A percentile compares a stretch with the other conserved stretches of the same genome.
phyloP scores from a whole-genome alignment of 805 yeast species.

The Barnettozyma siamensis region DNA sequence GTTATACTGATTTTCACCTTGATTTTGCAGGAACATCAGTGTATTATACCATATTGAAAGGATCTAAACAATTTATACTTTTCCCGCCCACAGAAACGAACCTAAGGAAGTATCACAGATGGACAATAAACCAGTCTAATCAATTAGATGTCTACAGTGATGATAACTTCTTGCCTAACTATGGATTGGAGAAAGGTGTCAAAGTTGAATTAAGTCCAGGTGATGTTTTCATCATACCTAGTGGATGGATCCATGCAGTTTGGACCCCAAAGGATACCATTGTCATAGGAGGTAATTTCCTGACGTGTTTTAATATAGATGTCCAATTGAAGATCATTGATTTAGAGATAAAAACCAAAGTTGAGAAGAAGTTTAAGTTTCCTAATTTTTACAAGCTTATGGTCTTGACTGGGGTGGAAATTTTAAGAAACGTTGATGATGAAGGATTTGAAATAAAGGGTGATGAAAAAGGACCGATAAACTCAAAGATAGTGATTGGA shows the following conservation, averaged over 20 bases:
- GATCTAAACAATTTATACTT: conserved; percentile 68
- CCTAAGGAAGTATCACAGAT: conserved; percentile 52
- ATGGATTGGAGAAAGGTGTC: conserved; percentile 37
- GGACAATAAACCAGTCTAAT: conserved; percentile 46
- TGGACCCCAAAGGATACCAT: conserved; percentile 75
- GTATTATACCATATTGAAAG: conserved; percentile 76
- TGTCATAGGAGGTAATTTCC: conserved; percentile 84
- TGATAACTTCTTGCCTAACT: conserved; percentile 5
- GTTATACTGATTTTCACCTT: conserved; percentile 85
- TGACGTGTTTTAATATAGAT: conserved; percentile 54
- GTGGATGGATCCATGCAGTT: conserved; percentile 93
- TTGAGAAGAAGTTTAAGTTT: conserved; percentile 69
- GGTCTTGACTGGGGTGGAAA: conserved; percentile 50
- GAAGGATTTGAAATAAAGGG: neutral
- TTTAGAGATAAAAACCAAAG: conserved; percentile 63
- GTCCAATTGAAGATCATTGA: conserved; percentile 55
- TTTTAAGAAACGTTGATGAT: conserved; percentile 8
- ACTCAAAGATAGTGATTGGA: conserved; percentile 1
- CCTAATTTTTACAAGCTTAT: conserved; percentile 69
- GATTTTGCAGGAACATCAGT: conserved; percentile 94
- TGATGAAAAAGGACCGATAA: too few species aligned
- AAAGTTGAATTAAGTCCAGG: conserved; percentile 52
- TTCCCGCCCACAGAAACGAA: conserved; percentile 71
- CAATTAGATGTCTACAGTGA: conserved; percentile 1
- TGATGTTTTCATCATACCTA: conserved; percentile 76